A percentile compares a stretch with the other conserved stretches of the same genome.
These are phyloP conservation scores for Hyaloperonospora brassicae DNA, from an alignment of 352 stramenopile genomes.

Conservation along the genomic window DNA sequence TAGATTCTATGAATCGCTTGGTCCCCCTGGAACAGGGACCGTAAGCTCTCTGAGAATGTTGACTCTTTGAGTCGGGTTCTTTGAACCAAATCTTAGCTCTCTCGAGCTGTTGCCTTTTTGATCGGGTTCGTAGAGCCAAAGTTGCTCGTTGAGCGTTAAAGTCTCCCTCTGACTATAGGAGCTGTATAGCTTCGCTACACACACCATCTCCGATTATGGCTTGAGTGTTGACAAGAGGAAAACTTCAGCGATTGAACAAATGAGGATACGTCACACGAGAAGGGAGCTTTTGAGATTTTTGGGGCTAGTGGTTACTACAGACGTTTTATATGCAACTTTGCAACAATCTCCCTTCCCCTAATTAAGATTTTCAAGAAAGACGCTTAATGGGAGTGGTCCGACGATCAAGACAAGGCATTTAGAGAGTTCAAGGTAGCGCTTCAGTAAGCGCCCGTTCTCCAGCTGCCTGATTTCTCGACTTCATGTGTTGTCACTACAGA, in stretches of 20 bases:
- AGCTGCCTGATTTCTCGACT: slow-evolving; percentile 17
- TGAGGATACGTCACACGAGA: slow-evolving; percentile 8
- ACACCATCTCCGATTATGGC: slow-evolving; percentile 9
- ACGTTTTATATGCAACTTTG: slow-evolving; percentile 24
- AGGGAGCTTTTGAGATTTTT: background rate
- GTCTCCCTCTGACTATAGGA: too few species aligned
- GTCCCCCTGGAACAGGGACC: too few species aligned
- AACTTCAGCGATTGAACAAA: slow-evolving; percentile 19
- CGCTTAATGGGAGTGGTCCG: slow-evolving; percentile 9
- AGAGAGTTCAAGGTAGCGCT: slow-evolving; percentile 16
- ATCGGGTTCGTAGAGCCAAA: too few species aligned
- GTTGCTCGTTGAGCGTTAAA: too few species aligned
- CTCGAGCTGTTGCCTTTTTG: too few species aligned
- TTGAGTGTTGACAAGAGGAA: slow-evolving; percentile 20
- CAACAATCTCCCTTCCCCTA: slow-evolving; percentile 14
- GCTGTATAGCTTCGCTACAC: too few species aligned
- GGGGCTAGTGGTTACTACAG: slow-evolving; percentile 18
- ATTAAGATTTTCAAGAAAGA: background rate
- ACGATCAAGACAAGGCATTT: slow-evolving; percentile 12
- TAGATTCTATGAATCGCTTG: too few species aligned
- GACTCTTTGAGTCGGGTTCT: too few species aligned
- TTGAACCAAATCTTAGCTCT: too few species aligned
- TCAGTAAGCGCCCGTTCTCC: slow-evolving; percentile 1
- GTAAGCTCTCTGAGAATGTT: too few species aligned
- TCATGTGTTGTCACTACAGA: slow-evolving; percentile 4